Base-by-base conservation (phyloP, 169 alveolate genomes). In the Plasmodium gonderi region DNA sequence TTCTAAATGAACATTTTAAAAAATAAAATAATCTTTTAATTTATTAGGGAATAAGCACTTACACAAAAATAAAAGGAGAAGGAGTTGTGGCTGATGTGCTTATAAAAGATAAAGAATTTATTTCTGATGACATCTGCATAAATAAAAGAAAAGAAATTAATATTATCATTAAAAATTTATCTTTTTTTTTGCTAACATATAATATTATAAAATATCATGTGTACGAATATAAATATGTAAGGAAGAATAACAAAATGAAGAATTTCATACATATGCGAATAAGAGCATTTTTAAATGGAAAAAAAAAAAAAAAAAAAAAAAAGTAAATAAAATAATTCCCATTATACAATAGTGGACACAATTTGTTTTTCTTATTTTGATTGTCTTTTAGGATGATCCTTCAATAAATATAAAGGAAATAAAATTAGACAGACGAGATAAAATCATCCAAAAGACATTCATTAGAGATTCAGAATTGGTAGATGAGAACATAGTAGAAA, bases 61-160 rank as follows among this genome's bases (percentile, higher is more conserved):
- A 83, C 51, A 83, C 92, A 42, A 83, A 83, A 69, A 83, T 83
- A 33, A 40, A 40, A 51, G 79, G 83, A 8, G 77, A 83, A 83
- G 92, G 92, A 47, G 64, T 83, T 72, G 51, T 83, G 65, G 92
- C 92, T 31, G 74, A 83, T 33, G 92, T 83, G n/a, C 14, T 49
- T 36, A 83, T 83, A 83, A 83, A 83, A 33, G 82, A 83, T 83
- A 68, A 72, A 26, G 92, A 83, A 33, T 42, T 83, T 51, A 45
- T 60, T 8, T 64, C 77, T 45, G 83, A 83, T 26, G 92, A 83
- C 64, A 54, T 83, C 8, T 83, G 42, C 83, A 72, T 83, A 33
- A 83, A 83, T 31, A 64, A 29, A 49, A 36, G 45, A 3, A 83
- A 83, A 64, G 92, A 83, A 83, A 83, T 83, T 12, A 83, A 44